These are phyloP conservation scores for Trichophyton equinum DNA, from an alignment of 2,329 filamentous ascomycete genomes.

Conservation along the genomic window DNA sequence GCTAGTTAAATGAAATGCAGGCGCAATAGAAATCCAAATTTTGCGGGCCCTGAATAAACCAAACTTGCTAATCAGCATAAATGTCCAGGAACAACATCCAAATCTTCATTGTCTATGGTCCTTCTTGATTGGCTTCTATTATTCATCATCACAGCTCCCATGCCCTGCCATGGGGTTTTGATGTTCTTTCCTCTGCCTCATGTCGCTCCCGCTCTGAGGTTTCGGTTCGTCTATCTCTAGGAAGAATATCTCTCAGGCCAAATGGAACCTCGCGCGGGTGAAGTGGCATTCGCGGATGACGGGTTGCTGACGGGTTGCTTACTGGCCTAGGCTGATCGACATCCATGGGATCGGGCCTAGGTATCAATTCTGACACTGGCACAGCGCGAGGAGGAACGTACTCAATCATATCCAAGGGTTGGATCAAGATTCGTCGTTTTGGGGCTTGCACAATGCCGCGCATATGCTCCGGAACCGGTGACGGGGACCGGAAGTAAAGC, in stretches of 20 bases:
- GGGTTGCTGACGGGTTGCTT: neutral
- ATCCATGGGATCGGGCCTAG: neutral
- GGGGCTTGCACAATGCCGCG: neutral
- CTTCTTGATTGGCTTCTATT: no score
- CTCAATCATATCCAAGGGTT: neutral
- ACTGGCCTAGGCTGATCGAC: neutral
- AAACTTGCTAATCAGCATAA: no score
- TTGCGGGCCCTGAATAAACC: no score
- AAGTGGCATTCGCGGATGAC: neutral
- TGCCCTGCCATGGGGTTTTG: conserved; percentile 1
- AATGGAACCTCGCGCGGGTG: neutral
- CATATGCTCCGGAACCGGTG: no score
- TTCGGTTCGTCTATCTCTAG: neutral
- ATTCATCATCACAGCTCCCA: conserved; percentile 7
- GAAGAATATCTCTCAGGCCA: neutral
- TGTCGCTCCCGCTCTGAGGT: neutral
- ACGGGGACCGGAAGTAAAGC: no score
- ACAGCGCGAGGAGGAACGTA: neutral
- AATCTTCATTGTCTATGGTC: no score
- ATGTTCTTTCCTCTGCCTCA: neutral
- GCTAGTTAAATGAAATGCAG: no score
- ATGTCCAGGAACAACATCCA: no score
- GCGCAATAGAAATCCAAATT: no score
- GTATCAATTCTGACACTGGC: neutral
- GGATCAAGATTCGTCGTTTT: neutral